Conservation (phyloP, 371 early-diverging fungal genomes). For the Mucor plumbeus region DNA sequence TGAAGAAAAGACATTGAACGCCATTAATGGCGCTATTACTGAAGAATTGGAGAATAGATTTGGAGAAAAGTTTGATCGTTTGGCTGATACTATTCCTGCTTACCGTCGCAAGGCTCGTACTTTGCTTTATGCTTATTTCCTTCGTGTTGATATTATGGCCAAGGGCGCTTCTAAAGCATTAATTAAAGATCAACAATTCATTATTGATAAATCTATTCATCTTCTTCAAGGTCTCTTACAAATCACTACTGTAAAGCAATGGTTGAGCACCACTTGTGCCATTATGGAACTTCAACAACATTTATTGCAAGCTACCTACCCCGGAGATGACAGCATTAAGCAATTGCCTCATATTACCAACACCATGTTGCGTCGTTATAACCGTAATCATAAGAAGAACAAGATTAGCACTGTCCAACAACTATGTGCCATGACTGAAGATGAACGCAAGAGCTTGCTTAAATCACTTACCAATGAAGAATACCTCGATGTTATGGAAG, state of each 20-base stretch:
- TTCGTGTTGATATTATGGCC: constrained; percentile 65
- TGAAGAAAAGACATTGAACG: constrained; percentile 60
- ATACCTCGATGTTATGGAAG: constrained; percentile 70
- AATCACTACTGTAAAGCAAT: constrained; percentile 85
- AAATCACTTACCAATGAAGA: constrained; percentile 61
- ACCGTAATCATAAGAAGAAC: constrained; percentile 40
- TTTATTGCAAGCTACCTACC: constrained; percentile 82
- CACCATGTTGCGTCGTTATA: constrained; percentile 44
- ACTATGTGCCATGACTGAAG: constrained; percentile 67
- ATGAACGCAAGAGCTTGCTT: constrained; percentile 65
- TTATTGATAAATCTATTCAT: constrained; percentile 73
- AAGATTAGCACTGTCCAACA: constrained; percentile 61
- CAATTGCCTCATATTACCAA: constrained; percentile 82
- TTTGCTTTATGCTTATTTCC: constrained; percentile 85
- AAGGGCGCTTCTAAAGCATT: constrained; percentile 25
- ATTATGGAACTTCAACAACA: constrained; percentile 80
- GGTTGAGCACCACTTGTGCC: constrained; percentile 65
- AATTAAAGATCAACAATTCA: constrained; percentile 69
- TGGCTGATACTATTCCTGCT: constrained; percentile 34
- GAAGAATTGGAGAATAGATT: constrained; percentile 64
- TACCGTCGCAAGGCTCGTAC: constrained; percentile 77
- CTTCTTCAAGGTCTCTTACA: constrained; percentile 86
- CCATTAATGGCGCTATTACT: constrained; percentile 58
- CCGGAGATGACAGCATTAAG: constrained; percentile 75
- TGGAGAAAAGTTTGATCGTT: constrained; percentile 61